Percentiles rank a stretch among this genome's conserved stretches.
Evolutionary conservation across 805 yeast species (phyloP).

Genomic region (Candida golubevii): DNA sequence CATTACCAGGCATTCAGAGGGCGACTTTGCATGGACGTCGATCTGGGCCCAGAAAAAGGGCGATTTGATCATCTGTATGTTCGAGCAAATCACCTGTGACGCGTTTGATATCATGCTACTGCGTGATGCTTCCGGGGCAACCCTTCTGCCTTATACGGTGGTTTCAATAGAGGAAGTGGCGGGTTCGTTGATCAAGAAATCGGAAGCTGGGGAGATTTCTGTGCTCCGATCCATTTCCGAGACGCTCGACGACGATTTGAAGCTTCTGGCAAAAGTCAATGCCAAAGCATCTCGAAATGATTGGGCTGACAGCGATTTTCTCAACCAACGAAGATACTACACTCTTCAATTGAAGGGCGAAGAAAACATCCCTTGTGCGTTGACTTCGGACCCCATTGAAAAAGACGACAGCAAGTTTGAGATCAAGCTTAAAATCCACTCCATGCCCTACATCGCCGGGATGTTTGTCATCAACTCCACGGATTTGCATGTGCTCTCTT

Average conservation of each 20-base stretch:
- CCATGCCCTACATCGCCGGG: conserved; percentile 86
- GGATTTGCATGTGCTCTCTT: conserved; percentile 54
- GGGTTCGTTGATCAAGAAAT: conserved; percentile 27
- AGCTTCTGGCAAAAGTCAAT: conserved; percentile 1
- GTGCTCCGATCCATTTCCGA: conserved; percentile 23
- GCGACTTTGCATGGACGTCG: conserved; percentile 74
- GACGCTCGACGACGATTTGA: conserved; percentile 24
- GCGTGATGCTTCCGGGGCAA: conserved; percentile 7
- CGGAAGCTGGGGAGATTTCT: conserved; percentile 14
- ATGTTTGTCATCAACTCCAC: conserved; percentile 62
- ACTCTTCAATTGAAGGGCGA: conserved; percentile 46
- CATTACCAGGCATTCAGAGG: conserved; percentile 60
- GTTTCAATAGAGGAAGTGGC: conserved; percentile 30
- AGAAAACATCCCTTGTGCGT: conserved; percentile 67
- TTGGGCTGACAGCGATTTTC: conserved; percentile 23
- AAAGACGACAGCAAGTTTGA: conserved; percentile 36
- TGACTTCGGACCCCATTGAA: conserved; percentile 56
- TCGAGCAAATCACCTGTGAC: conserved; percentile 71
- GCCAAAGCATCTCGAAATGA: conserved; percentile 17
- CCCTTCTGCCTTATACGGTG: conserved; percentile 16
- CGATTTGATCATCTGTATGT: conserved; percentile 70
- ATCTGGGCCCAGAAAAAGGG: conserved; percentile 84
- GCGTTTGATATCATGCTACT: conserved; percentile 23
- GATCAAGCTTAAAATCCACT: conserved; percentile 62
- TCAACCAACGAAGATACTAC: conserved; percentile 61